A percentile compares a stretch with the other conserved stretches of the same genome.
These are phyloP conservation scores for Sordariomycetes sp. DNA, from an alignment of 2,329 filamentous ascomycete species.

Conservation along the genomic window DNA sequence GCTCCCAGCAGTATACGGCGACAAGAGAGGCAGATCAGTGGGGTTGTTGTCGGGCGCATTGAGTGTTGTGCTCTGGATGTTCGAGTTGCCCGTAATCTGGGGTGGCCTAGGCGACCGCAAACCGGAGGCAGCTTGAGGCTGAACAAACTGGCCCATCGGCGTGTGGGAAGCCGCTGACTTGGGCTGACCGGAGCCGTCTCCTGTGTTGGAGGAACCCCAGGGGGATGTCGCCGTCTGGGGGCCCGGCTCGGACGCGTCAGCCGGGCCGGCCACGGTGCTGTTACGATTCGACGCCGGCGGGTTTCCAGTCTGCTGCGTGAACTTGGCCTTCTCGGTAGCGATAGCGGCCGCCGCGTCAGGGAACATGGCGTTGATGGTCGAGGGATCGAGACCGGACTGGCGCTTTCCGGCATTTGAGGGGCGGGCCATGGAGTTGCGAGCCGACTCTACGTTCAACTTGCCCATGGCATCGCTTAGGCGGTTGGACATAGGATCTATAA, in stretches of 20 bases:
- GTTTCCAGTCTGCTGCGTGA: slow-evolving; percentile 88
- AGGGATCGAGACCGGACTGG: slow-evolving; percentile 86
- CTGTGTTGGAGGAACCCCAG: slow-evolving; percentile 51
- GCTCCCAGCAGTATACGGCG: slow-evolving; percentile 64
- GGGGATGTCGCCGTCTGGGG: slow-evolving; percentile 64
- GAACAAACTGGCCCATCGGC: slow-evolving; percentile 90
- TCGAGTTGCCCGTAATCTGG: slow-evolving; percentile 53
- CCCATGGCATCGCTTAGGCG: slow-evolving; percentile 94
- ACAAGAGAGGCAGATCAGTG: slow-evolving; percentile 72
- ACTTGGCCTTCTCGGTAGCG: slow-evolving; percentile 95
- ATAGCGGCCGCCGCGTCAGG: slow-evolving; percentile 97
- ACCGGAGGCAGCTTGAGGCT: slow-evolving; percentile 63
- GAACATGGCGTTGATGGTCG: slow-evolving; percentile 97
- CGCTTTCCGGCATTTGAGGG: slow-evolving; percentile 70
- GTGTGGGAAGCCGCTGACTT: slow-evolving; percentile 72
- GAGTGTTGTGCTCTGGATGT: slow-evolving; percentile 76
- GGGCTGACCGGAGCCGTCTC: slow-evolving; percentile 41
- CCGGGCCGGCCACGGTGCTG: slow-evolving; percentile 48
- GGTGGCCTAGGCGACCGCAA: slow-evolving; percentile 68
- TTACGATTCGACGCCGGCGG: slow-evolving; percentile 87
- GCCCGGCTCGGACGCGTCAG: slow-evolving; percentile 48
- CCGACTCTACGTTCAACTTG: slow-evolving; percentile 80
- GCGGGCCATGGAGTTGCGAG: slow-evolving; percentile 76
- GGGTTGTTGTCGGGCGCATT: slow-evolving; percentile 55
- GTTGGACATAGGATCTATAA: slow-evolving; percentile 86